phyloP scores from a whole-genome alignment of 2,329 filamentous ascomycete species.

The Clonostachys rhizophaga region DNA sequence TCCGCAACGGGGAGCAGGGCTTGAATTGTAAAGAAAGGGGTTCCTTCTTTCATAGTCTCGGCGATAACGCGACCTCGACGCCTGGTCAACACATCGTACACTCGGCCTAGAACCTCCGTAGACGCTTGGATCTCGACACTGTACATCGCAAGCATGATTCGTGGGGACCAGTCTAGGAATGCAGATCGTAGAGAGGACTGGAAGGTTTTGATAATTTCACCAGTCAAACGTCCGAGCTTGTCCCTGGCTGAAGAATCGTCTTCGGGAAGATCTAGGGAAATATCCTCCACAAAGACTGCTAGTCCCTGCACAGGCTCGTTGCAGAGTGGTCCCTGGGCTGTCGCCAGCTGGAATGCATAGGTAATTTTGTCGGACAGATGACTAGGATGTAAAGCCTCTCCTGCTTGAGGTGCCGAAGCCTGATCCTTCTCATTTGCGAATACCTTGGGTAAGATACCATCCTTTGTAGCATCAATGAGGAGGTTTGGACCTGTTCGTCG shows the following conservation, averaged over 20 bases:
- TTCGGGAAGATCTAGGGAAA: slow-evolving; percentile 54
- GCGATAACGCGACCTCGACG: slow-evolving; percentile 84
- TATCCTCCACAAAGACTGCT: slow-evolving; percentile 82
- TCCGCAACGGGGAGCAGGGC: slow-evolving; percentile 87
- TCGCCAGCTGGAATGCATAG: slow-evolving; percentile 92
- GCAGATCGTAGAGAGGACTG: slow-evolving; percentile 78
- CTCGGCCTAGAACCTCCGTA: slow-evolving; percentile 89
- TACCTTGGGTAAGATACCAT: slow-evolving; percentile 67
- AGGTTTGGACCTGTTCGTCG: slow-evolving; percentile 82
- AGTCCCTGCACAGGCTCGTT: slow-evolving; percentile 90
- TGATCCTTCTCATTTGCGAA: slow-evolving; percentile 36
- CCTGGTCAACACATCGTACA: slow-evolving; percentile 92
- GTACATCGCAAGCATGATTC: slow-evolving; percentile 97
- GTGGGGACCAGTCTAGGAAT: slow-evolving; percentile 93
- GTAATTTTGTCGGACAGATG: slow-evolving; percentile 86
- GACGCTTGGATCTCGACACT: slow-evolving; percentile 95
- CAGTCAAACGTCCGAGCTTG: slow-evolving; percentile 74
- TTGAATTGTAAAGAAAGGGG: slow-evolving; percentile 91
- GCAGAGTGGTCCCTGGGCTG: slow-evolving; percentile 83
- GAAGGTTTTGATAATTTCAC: slow-evolving; percentile 87
- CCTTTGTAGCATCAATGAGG: slow-evolving; percentile 75
- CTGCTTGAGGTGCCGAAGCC: slow-evolving; percentile 26
- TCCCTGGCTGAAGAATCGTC: slow-evolving; percentile 56
- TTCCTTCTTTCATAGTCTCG: slow-evolving; percentile 91
- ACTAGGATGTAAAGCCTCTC: slow-evolving; percentile 49